Percentiles rank a stretch among this genome's conserved stretches.
These are phyloP conservation scores for Amylostereum chailletii DNA, from an alignment of 1,284 basidiomycete genomes.

Conservation along the genomic window DNA sequence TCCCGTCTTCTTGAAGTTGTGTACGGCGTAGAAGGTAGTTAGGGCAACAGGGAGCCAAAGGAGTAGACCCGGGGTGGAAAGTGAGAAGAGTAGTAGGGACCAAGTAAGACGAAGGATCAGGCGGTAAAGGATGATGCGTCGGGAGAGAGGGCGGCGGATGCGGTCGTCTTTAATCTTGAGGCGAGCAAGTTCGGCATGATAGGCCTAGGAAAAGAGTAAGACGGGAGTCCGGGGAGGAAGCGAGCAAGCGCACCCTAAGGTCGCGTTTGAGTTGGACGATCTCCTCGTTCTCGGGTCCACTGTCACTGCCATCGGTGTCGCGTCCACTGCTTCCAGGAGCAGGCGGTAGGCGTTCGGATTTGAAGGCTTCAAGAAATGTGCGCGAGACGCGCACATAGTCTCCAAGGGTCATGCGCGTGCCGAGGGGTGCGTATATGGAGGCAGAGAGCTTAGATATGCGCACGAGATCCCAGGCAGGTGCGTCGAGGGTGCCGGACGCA, in stretches of 20 bases:
- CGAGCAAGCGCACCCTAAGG: slow-evolving; percentile 43
- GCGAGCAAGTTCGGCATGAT: slow-evolving; percentile 59
- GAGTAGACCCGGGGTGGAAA: slow-evolving; percentile 74
- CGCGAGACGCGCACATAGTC: slow-evolving; percentile 72
- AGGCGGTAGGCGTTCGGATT: slow-evolving; percentile 25
- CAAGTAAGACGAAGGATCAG: slow-evolving; percentile 57
- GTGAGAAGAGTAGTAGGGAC: slow-evolving; percentile 54
- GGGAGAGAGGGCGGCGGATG: slow-evolving; percentile 54
- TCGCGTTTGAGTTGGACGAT: slow-evolving; percentile 40
- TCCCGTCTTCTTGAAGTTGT: slow-evolving; percentile 67
- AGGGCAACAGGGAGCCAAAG: slow-evolving; percentile 74
- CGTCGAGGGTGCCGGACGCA: slow-evolving; percentile 68
- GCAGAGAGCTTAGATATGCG: slow-evolving; percentile 69
- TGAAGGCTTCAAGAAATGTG: slow-evolving; percentile 71
- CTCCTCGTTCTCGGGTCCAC: slow-evolving; percentile 15
- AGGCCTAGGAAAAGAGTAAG: slow-evolving; percentile 35
- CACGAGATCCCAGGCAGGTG: slow-evolving; percentile 75
- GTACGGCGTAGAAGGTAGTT: slow-evolving; percentile 56
- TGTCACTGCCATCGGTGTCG: neutral
- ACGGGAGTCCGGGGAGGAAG: slow-evolving; percentile 3
- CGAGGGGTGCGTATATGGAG: slow-evolving; percentile 74
- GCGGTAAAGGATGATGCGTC: slow-evolving; percentile 48
- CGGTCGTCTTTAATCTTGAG: slow-evolving; percentile 78
- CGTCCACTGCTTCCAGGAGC: neutral
- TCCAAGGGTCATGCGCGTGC: slow-evolving; percentile 73